Percentiles rank a stretch among this genome's conserved stretches.
These are phyloP conservation scores for Coprinopsis sp. DNA, from an alignment of 768 basidiomycete genomes.

Conservation along the genomic window DNA sequence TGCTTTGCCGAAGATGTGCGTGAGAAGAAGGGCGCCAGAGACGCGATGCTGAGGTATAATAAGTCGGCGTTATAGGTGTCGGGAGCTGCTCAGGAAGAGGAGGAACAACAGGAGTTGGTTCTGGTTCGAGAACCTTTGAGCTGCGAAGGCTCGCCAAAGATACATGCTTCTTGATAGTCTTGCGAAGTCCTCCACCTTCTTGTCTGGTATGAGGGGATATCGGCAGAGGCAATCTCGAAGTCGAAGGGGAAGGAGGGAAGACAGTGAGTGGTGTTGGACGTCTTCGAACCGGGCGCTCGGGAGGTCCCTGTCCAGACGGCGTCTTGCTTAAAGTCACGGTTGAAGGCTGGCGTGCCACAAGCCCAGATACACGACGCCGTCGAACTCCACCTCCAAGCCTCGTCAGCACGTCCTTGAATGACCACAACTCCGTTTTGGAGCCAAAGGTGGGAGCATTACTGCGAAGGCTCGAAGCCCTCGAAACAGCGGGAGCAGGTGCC, in stretches of 20 bases:
- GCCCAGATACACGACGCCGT: slow-evolving; percentile 14
- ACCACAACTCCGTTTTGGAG: slow-evolving; percentile 44
- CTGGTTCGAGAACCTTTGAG: neutral
- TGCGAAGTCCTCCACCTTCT: neutral
- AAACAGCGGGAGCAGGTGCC: slow-evolving; percentile 30
- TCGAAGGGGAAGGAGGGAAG: neutral
- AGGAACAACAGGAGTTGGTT: neutral
- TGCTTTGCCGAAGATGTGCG: neutral
- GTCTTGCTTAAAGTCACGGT: no score
- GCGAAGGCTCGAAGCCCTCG: slow-evolving; percentile 43
- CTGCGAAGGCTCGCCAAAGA: neutral
- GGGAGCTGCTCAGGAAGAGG: slow-evolving; percentile 1
- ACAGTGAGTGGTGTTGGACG: neutral
- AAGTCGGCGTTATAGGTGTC: neutral
- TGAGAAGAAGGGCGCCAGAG: neutral
- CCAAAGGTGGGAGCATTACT: slow-evolving; percentile 64
- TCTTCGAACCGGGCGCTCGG: neutral
- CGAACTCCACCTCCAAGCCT: slow-evolving; percentile 31
- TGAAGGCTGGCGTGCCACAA: no score
- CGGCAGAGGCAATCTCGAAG: no score
- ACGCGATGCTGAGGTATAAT: neutral
- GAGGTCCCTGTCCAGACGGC: no score
- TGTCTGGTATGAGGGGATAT: no score
- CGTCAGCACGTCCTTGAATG: slow-evolving; percentile 39
- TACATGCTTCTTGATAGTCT: neutral